Evolutionary conservation across 2,329 filamentous ascomycete genomes (phyloP).

Genomic region (Westerdykella ornata): DNA sequence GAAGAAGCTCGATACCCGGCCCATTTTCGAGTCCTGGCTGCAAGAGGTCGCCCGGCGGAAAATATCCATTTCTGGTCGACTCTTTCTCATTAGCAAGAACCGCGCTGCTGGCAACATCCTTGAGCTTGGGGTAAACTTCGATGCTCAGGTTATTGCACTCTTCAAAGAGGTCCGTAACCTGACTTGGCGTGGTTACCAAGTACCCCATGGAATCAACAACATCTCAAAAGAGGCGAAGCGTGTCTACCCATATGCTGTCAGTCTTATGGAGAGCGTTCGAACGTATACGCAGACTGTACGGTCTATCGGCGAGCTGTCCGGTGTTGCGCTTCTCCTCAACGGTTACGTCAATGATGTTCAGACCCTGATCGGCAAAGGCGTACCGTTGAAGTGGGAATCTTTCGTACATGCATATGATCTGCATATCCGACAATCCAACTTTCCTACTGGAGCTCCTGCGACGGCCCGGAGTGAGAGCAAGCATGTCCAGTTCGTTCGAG

Average conservation of each 20-base stretch:
- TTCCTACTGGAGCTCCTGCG: conserved; percentile 56
- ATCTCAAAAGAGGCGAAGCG: conserved; percentile 98
- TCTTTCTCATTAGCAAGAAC: conserved; percentile 85
- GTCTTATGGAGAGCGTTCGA: conserved; percentile 96
- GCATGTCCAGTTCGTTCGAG: conserved; percentile 92
- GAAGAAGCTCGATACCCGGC: conserved; percentile 88
- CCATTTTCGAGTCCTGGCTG: conserved; percentile 94
- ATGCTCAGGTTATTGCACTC: conserved; percentile 90
- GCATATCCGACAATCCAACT: conserved; percentile 60
- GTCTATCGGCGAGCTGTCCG: conserved; percentile 75
- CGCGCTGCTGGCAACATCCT: conserved; percentile 83
- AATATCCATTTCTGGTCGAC: conserved; percentile 81
- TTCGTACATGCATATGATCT: conserved; percentile 96
- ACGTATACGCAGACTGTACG: conserved; percentile 84
- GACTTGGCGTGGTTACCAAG: conserved; percentile 87
- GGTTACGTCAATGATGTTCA: conserved; percentile 92
- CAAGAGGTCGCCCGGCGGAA: conserved; percentile 82
- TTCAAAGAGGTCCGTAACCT: conserved; percentile 99
- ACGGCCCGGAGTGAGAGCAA: conserved; percentile 66
- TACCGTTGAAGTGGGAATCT: conserved; percentile 91
- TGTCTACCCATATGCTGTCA: conserved; percentile 96
- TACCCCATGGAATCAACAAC: conserved; percentile 89
- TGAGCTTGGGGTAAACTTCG: conserved; percentile 91
- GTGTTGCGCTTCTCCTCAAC: conserved; percentile 79
- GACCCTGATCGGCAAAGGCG: conserved; percentile 71